A percentile compares a stretch with the other conserved stretches of the same genome.
Conservation (phyloP, 345 rosid genomes). For the Lepidium sativum region DNA sequence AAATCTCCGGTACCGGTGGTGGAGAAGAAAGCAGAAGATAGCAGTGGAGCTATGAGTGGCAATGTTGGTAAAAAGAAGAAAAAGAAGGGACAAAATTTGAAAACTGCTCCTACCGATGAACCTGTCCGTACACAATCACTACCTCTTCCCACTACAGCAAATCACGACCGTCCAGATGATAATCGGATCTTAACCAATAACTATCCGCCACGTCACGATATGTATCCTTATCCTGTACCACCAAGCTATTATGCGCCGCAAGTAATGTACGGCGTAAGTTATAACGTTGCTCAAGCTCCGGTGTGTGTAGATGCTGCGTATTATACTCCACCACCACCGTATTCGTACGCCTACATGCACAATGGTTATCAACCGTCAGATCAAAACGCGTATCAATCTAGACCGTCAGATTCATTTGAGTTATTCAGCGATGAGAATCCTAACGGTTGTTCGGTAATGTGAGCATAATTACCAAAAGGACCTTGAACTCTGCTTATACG, state of each 20-base stretch:
- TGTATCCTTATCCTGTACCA: constrained; percentile 22
- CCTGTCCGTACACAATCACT: constrained; percentile 13
- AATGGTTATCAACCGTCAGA: constrained; percentile 31
- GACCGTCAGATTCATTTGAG: constrained; percentile 55
- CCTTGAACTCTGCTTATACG: constrained; percentile 1
- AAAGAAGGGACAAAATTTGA: constrained; percentile 48
- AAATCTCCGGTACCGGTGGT: constrained; percentile 23
- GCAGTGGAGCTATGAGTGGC: constrained; percentile 3
- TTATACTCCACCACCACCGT: constrained; percentile 27
- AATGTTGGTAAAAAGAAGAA: constrained; percentile 49
- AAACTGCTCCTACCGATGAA: not conserved
- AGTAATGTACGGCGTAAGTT: constrained; percentile 40
- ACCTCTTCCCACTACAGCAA: constrained; percentile 9
- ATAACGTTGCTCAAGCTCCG: constrained; percentile 41
- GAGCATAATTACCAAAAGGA: constrained; percentile 3
- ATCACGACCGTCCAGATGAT: constrained; percentile 16
- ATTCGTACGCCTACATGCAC: constrained; percentile 35
- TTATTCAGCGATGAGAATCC: constrained; percentile 85
- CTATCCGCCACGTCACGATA: constrained; percentile 34
- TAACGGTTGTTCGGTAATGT: constrained; percentile 75
- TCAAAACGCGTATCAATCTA: constrained; percentile 25
- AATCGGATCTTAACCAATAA: constrained; percentile 18
- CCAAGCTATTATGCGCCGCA: constrained; percentile 31
- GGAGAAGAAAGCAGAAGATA: constrained; percentile 20
- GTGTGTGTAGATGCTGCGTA: constrained; percentile 27